Conservation (phyloP, 306 rosid genomes). For the Acacia melanoxylon region DNA sequence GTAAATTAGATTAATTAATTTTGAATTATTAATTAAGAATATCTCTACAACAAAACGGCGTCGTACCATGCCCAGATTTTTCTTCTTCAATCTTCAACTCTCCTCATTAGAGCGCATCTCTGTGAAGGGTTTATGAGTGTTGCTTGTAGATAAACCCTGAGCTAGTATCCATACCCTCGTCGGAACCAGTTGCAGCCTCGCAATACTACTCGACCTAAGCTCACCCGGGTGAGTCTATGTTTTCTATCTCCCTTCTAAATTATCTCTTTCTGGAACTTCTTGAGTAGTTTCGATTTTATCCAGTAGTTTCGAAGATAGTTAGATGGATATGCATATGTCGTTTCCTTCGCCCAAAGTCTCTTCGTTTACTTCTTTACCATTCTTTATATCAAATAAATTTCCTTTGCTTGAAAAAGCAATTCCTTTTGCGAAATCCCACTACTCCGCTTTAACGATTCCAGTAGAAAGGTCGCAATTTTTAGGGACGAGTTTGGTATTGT, state of each 20-base stretch:
- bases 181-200: neutral
- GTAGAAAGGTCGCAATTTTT: constrained; percentile 53
- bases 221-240: constrained; percentile 5
- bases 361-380: constrained; percentile 51
- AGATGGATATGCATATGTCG: constrained; percentile 59
- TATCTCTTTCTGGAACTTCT: neutral
- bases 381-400: constrained; percentile 45
- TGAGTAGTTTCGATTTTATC: neutral
- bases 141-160: constrained; percentile 21
- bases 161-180: neutral
- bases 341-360: constrained; percentile 44
- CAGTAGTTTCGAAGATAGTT: neutral
- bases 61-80: neutral
- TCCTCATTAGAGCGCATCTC: neutral
- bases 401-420: constrained; percentile 37
- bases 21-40: too few relatives aligned
- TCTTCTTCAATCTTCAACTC: neutral
- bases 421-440: constrained; percentile 37
- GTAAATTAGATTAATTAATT: too few relatives aligned
- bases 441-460: constrained; percentile 21
- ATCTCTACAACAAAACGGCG: neutral
- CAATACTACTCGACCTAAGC: neutral
- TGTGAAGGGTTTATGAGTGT: neutral
- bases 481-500: constrained; percentile 39
- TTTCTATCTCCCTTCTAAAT: neutral